Percentiles rank a stretch among this genome's conserved stretches.
These are phyloP conservation scores for Leccinum huronense DNA, from an alignment of 1,284 basidiomycete genomes.

Conservation along the genomic window DNA sequence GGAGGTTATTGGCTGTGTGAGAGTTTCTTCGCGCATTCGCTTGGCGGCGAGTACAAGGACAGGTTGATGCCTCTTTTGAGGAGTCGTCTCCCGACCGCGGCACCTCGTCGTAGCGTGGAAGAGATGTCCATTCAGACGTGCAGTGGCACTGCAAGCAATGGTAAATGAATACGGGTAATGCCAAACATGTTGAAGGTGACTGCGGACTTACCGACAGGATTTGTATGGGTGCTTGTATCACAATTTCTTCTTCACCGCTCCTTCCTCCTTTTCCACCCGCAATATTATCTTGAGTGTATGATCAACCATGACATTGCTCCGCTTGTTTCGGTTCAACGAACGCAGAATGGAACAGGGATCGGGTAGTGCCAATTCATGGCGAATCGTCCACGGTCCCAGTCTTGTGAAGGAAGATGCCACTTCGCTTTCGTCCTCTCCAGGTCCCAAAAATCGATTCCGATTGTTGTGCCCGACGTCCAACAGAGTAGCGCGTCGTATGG, in stretches of 20 bases:
- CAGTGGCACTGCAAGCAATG: conserved; percentile 62
- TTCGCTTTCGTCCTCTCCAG: conserved; percentile 51
- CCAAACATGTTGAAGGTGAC: neutral
- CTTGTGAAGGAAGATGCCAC: conserved; percentile 65
- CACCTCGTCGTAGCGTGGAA: conserved; percentile 65
- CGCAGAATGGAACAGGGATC: conserved; percentile 58
- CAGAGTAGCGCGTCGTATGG: conserved; percentile 64
- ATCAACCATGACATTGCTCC: conserved; percentile 75
- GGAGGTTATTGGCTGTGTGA: neutral
- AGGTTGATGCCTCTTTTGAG: conserved; percentile 37
- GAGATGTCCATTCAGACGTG: conserved; percentile 71
- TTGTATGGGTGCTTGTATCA: conserved; percentile 80
- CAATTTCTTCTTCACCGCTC: conserved; percentile 75
- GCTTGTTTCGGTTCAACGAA: conserved; percentile 81
- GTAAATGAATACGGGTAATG: neutral
- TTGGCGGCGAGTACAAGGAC: conserved; percentile 38
- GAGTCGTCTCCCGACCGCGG: conserved; percentile 33
- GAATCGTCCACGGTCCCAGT: conserved; percentile 72
- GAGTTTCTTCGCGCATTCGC: conserved; percentile 10
- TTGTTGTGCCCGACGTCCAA: conserved; percentile 58
- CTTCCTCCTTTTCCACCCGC: conserved; percentile 81
- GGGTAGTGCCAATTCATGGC: conserved; percentile 56
- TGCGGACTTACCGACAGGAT: conserved; percentile 66
- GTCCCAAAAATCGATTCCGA: conserved; percentile 34
- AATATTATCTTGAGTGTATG: conserved; percentile 85